Conservation (phyloP, 2,329 filamentous ascomycete species). For the Grosmannia penicillata region DNA sequence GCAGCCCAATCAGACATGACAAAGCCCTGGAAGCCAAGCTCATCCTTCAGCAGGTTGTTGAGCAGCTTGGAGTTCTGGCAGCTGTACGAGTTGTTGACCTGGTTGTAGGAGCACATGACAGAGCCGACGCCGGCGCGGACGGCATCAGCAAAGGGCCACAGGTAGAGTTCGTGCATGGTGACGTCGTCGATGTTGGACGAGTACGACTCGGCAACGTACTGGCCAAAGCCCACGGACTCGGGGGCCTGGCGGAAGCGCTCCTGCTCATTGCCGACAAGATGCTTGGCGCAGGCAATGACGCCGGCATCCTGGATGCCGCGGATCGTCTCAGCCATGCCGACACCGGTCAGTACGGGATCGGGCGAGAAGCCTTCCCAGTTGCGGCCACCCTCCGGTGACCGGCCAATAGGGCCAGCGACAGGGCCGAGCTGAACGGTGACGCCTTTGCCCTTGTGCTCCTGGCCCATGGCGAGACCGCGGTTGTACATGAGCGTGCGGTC, state of each 20-base stretch:
- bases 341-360: slow-evolving; percentile 61
- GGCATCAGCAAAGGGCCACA: slow-evolving; percentile 51
- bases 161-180: slow-evolving; percentile 46
- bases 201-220: slow-evolving; percentile 42
- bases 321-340: slow-evolving; percentile 58
- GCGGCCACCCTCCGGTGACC: slow-evolving; percentile 50
- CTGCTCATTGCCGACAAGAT: slow-evolving; percentile 57
- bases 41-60: slow-evolving; percentile 51
- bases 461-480: slow-evolving; percentile 57
- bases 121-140: slow-evolving; percentile 36
- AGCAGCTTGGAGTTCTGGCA: slow-evolving; percentile 55
- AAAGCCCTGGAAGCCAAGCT: slow-evolving; percentile 36
- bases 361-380: slow-evolving; percentile 62
- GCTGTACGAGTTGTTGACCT: slow-evolving; percentile 55
- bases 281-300: slow-evolving; percentile 65
- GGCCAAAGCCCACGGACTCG: slow-evolving; percentile 42
- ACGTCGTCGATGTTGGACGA: slow-evolving; percentile 42
- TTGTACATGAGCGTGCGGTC: slow-evolving; percentile 57
- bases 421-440: slow-evolving; percentile 62
- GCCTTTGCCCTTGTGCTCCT: slow-evolving; percentile 58
- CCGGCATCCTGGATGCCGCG: slow-evolving; percentile 69
- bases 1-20: slow-evolving; percentile 18
- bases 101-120: slow-evolving; percentile 46
- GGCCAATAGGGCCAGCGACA: slow-evolving; percentile 57
- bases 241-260: slow-evolving; percentile 55